Evolutionary conservation across 208 protist species (phyloP).

Genomic region (Trypanosoma platydactyli): DNA sequence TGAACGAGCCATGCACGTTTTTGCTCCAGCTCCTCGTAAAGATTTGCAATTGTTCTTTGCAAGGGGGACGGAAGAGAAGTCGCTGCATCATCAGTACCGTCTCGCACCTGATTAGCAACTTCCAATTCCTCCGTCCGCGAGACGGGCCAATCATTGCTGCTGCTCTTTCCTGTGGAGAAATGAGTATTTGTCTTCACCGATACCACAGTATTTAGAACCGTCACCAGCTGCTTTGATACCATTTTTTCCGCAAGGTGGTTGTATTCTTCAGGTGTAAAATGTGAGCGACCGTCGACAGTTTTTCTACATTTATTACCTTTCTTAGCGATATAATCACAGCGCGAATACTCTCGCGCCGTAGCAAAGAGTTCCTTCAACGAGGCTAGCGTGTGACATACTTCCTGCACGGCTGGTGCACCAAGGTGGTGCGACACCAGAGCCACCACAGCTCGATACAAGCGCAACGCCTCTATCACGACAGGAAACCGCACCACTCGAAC

Average conservation of each 20-base stretch:
- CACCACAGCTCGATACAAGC: neutral
- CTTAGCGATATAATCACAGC: neutral
- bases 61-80: neutral
- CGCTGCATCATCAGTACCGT: neutral
- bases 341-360: neutral
- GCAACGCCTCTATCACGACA: neutral
- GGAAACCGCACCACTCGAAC: slow-evolving; percentile 12
- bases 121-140: neutral
- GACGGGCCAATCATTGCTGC: neutral
- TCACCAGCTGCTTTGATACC: slow-evolving; percentile 7
- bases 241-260: slow-evolving; percentile 6
- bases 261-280: slow-evolving; percentile 4
- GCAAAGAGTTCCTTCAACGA: slow-evolving; percentile 18
- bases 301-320: neutral
- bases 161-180: neutral
- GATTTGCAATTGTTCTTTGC: neutral
- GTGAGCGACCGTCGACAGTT: neutral
- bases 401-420: neutral
- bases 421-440: slow-evolving; percentile 10
- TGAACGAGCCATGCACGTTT: neutral
- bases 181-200: neutral
- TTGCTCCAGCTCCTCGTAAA: neutral
- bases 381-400: neutral
- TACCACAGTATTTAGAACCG: neutral
- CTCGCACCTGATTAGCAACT: neutral